Percentiles rank a stretch among this genome's conserved stretches.
Conservation (phyloP, 352 stramenopile species). For the Globisporangium spiculum region DNA sequence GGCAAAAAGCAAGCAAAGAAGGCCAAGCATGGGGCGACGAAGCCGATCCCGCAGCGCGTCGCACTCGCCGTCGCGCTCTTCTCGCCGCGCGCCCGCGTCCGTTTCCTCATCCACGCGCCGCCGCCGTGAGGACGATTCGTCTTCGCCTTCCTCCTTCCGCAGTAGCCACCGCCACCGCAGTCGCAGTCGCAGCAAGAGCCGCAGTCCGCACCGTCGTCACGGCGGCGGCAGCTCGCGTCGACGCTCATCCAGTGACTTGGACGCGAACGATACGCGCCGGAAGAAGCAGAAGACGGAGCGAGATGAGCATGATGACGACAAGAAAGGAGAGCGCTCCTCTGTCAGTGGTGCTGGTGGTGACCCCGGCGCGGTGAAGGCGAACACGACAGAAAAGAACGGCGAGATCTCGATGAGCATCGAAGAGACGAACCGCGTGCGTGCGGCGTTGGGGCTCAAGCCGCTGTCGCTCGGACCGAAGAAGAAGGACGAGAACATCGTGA, state of each 20-base stretch:
- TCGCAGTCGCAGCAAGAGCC: constrained; percentile 27
- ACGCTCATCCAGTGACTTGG: constrained; percentile 13
- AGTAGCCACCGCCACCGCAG: constrained; percentile 15
- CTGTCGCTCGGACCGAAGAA: constrained; percentile 47
- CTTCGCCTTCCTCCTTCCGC: constrained; percentile 13
- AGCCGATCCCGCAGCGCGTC: constrained; percentile 28
- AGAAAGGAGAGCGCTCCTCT: not conserved
- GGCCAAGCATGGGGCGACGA: constrained; percentile 15
- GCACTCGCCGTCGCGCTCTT: constrained; percentile 27
- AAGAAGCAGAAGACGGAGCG: constrained; percentile 5
- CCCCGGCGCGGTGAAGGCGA: constrained; percentile 14
- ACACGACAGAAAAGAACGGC: constrained; percentile 60
- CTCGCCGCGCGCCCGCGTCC: constrained; percentile 15
- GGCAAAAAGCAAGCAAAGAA: not conserved
- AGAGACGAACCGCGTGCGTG: constrained; percentile 76
- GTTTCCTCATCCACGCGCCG: constrained; percentile 15
- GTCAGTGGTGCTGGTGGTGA: not conserved
- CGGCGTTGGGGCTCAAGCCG: constrained; percentile 71
- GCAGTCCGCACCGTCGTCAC: constrained; percentile 17
- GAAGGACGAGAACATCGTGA: constrained; percentile 52
- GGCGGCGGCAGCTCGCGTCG: not conserved
- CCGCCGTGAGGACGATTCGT: constrained; percentile 20
- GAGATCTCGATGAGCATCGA: constrained; percentile 84
- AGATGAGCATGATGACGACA: too few species aligned
- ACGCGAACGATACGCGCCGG: constrained; percentile 9